Evolutionary conservation across 1,284 basidiomycete species (phyloP).

Genomic region (Prillingera fragicola): DNA sequence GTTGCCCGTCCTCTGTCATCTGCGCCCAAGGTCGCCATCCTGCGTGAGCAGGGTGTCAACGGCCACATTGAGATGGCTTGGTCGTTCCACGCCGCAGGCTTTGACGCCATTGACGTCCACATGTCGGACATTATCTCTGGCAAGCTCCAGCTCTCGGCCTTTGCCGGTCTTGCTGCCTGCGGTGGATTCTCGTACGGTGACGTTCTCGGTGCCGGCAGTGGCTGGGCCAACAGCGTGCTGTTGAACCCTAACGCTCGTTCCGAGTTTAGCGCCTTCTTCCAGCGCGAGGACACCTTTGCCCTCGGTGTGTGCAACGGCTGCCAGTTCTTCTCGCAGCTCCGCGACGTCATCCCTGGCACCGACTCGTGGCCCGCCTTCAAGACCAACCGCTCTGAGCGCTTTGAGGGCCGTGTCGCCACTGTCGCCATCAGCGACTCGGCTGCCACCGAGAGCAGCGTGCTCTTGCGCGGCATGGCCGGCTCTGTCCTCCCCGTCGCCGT

Average conservation of each 20-base stretch:
- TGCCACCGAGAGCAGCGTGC: slow-evolving; percentile 64
- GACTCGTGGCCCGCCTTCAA: slow-evolving; percentile 86
- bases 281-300: slow-evolving; percentile 72
- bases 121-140: slow-evolving; percentile 93
- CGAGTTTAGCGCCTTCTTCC: slow-evolving; percentile 79
- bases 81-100: slow-evolving; percentile 89
- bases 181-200: slow-evolving; percentile 99
- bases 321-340: slow-evolving; percentile 87
- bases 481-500: slow-evolving; percentile 85
- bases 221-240: slow-evolving; percentile 92
- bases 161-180: slow-evolving; percentile 88
- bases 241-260: slow-evolving; percentile 66
- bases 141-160: slow-evolving; percentile 58
- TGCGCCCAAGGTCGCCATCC: slow-evolving; percentile 85
- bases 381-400: slow-evolving; percentile 78
- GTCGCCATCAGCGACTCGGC: slow-evolving; percentile 64
- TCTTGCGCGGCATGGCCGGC: slow-evolving; percentile 81
- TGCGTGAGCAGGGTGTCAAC: slow-evolving; percentile 97
- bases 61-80: slow-evolving; percentile 98
- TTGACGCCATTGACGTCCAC: slow-evolving; percentile 91
- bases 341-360: slow-evolving; percentile 80
- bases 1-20: slow-evolving; percentile 35
- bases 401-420: slow-evolving; percentile 79
- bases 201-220: slow-evolving; percentile 93
- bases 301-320: slow-evolving; percentile 98